Evolutionary conservation across 768 basidiomycete species (phyloP), one percentile per base, ranked within the genome.

Genomic region (Serendipita vermifera): DNA sequence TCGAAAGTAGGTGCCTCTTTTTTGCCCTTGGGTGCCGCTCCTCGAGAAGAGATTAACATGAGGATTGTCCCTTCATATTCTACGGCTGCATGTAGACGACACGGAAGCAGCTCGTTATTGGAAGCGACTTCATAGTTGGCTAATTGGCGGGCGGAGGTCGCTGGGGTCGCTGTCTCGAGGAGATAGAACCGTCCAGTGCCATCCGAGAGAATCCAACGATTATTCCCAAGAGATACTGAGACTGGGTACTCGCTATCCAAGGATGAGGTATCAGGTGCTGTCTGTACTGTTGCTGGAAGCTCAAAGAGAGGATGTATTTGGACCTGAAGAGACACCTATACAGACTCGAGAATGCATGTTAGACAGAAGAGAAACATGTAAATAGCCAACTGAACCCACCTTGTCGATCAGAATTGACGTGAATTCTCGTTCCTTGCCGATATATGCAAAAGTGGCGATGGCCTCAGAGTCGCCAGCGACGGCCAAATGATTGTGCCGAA

Each of bases 401-500:
- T 73, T 65, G 60, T 75, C 67, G 39, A 87, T 54, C 38, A 75
- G 71, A n/a, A 85, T 70, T 4, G 77, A 61, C 46, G 87, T 72
- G 9, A 89, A 78, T 54, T 72, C 75, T 55, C 77, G 75, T 3
- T 78, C 72, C 32, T 75, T 71, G 62, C 90, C 88, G 24, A 91
- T 69, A 62, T 89, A 92, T 26, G 81, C 68, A 2, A 79, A 79
- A 22, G 72, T 71, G 20, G 71, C 41, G 14, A 24, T 68, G 9
- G 72, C 70, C 33, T 73, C 65, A 14, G 65, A 64, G 17, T 77
- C 75, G 2, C 14, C 13, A 11, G 14, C 41, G 26, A 79, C 68
- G 11, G 75, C 69, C 13, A 92, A 75, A 64, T 92, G 89, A 62
- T 92, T 90, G 67, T 91, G 85, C 14, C 82, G 77, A 58, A 92